A percentile compares a stretch with the other conserved stretches of the same genome.
Evolutionary conservation across 148 eudicot species (phyloP).

Genomic region (Fagopyrum homotropicum): DNA sequence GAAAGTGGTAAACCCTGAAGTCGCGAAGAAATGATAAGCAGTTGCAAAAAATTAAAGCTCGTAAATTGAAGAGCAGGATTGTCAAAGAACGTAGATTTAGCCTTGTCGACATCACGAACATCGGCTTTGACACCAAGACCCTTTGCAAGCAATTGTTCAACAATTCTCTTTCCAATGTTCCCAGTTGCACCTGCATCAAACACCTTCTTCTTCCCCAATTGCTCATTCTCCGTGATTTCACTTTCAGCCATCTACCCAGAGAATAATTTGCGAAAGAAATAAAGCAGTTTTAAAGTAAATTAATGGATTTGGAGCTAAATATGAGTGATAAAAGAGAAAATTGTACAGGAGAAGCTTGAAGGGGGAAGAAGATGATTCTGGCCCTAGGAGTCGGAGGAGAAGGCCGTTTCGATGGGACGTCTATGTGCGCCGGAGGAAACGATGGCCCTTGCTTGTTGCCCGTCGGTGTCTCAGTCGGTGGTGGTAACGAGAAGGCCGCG

Average conservation of each 20-base stretch:
- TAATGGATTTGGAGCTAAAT: not conserved
- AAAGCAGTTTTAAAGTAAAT: not conserved
- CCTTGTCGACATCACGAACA: slow-evolving; percentile 73
- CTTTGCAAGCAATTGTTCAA: slow-evolving; percentile 74
- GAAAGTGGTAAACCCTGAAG: not conserved
- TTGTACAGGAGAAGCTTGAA: slow-evolving; percentile 9
- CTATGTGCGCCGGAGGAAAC: no score
- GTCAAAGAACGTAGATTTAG: slow-evolving; percentile 42
- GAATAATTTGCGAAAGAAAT: no score
- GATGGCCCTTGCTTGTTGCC: no score
- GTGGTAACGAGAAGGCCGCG: no score
- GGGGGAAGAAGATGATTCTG: not conserved
- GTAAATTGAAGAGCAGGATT: slow-evolving; percentile 71
- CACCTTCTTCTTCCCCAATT: slow-evolving; percentile 46
- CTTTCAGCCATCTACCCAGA: slow-evolving; percentile 16
- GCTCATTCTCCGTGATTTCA: slow-evolving; percentile 43
- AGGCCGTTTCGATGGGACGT: no score
- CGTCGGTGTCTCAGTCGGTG: no score
- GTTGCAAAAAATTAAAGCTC: slow-evolving; percentile 22
- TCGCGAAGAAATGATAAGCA: not conserved
- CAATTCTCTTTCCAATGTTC: slow-evolving; percentile 81
- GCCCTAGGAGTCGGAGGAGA: not conserved
- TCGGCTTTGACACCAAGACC: slow-evolving; percentile 95
- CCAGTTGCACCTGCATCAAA: slow-evolving; percentile 99
- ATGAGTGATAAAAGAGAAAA: not conserved